Evolutionary conservation across 1,284 basidiomycete species (phyloP).

Genomic region (Coriolopsis trogii): DNA sequence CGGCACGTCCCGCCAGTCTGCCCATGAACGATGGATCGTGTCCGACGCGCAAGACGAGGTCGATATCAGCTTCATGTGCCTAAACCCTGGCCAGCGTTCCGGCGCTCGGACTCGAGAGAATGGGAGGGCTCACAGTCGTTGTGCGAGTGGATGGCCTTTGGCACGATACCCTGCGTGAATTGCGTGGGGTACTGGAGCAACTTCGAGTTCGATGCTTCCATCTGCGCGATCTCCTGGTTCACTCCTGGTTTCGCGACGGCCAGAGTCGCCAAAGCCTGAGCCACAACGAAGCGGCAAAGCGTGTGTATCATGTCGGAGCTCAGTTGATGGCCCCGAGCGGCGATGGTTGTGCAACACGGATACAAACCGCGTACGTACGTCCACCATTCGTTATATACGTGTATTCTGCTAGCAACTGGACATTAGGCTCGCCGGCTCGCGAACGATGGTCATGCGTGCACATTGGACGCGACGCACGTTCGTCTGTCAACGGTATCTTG

Average conservation of each 20-base stretch:
- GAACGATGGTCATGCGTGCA: too few species aligned
- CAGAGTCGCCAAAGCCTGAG: not conserved
- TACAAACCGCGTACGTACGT: too few species aligned
- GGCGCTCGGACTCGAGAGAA: not conserved
- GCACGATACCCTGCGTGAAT: constrained; percentile 53
- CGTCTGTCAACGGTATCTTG: not conserved
- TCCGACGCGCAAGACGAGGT: not conserved
- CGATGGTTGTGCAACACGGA: too few species aligned
- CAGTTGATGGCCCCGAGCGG: too few species aligned
- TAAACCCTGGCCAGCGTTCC: too few species aligned
- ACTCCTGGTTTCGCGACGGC: constrained; percentile 33
- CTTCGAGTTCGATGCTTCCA: constrained; percentile 46
- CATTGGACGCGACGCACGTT: constrained; percentile 15
- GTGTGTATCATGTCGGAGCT: too few species aligned
- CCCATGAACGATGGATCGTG: not conserved
- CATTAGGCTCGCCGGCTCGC: not conserved
- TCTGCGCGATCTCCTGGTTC: constrained; percentile 39
- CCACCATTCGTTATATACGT: not conserved
- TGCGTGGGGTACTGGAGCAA: constrained; percentile 51
- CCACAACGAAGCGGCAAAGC: too few species aligned
- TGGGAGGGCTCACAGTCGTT: constrained; percentile 49
- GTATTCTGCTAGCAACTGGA: not conserved
- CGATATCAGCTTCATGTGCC: not conserved
- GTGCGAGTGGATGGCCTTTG: constrained; percentile 56
- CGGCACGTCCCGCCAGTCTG: constrained; percentile 59